These are phyloP conservation scores for Athelia psychrophila DNA, from an alignment of 1,284 basidiomycete species.

Conservation along the genomic window DNA sequence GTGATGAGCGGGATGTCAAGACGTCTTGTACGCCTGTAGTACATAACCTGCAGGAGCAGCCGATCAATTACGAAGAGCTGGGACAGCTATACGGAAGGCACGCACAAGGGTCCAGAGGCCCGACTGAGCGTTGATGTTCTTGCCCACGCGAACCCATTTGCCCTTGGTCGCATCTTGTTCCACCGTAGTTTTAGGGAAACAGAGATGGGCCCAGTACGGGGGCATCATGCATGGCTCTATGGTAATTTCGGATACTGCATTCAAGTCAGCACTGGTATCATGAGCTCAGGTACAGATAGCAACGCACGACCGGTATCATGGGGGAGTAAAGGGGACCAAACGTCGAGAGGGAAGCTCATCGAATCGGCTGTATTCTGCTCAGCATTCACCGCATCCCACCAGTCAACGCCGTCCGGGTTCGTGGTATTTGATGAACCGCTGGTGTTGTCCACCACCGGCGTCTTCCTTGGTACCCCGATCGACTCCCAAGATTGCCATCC, in stretches of 20 bases:
- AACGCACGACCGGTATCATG: conserved; percentile 80
- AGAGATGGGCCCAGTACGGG: conserved; percentile 56
- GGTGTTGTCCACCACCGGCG: conserved; percentile 5
- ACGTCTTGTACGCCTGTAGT: conserved; percentile 82
- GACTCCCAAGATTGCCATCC: conserved; percentile 92
- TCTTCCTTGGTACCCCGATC: conserved; percentile 31
- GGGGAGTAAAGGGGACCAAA: conserved; percentile 77
- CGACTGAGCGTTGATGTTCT: conserved; percentile 70
- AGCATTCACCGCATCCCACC: conserved; percentile 62
- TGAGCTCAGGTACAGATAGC: conserved; percentile 5
- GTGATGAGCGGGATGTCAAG: conserved; percentile 71
- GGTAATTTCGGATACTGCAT: conserved; percentile 74
- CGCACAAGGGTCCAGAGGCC: conserved; percentile 61
- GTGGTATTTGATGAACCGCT: conserved; percentile 1
- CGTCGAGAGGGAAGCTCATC: conserved; percentile 74
- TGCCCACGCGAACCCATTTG: conserved; percentile 83
- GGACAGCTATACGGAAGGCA: conserved; percentile 6
- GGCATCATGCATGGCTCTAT: conserved; percentile 71
- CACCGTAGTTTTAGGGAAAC: conserved; percentile 65
- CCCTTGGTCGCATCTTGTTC: conserved; percentile 79
- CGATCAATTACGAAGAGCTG: conserved; percentile 7
- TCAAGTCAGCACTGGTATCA: conserved; percentile 9
- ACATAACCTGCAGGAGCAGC: conserved; percentile 53
- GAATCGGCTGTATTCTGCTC: conserved; percentile 42
- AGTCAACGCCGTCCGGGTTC: conserved; percentile 45